phyloP scores from a whole-genome alignment of 1,284 basidiomycete species.

The Cryptococcus floricola region DNA sequence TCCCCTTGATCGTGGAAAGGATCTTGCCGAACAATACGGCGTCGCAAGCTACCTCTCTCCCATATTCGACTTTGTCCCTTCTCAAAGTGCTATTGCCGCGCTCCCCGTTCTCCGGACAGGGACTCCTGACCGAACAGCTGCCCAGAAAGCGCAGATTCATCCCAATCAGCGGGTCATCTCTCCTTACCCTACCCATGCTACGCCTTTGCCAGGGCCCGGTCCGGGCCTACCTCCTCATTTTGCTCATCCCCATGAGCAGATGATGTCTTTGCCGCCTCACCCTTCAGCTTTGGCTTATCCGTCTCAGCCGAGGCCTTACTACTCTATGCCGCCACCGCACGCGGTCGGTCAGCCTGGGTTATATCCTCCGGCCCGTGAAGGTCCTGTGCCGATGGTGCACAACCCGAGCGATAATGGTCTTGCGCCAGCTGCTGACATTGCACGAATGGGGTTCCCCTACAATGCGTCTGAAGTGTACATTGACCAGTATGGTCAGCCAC shows the following conservation, averaged over 20 bases:
- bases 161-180: conserved; percentile 18
- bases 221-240: conserved; percentile 37
- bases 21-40: conserved; percentile 84
- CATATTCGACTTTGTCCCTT: conserved; percentile 85
- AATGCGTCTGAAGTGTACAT: conserved; percentile 36
- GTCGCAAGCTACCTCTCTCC: conserved; percentile 78
- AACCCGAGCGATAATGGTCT: conserved; percentile 17
- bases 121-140: conserved; percentile 22
- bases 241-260: conserved; percentile 13
- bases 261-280: conserved; percentile 26
- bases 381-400: conserved; percentile 13
- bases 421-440: conserved; percentile 36
- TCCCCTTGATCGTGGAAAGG: conserved; percentile 81
- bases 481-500: conserved; percentile 43
- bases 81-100: conserved; percentile 37
- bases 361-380: conserved; percentile 11
- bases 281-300: conserved; percentile 21
- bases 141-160: background rate
- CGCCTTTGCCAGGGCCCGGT: conserved; percentile 3
- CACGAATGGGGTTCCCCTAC: conserved; percentile 34
- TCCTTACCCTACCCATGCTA: conserved; percentile 18
- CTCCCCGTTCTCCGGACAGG: conserved; percentile 36
- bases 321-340: conserved; percentile 11
- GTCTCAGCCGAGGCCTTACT: conserved; percentile 20
- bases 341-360: conserved; percentile 6